Evolutionary conservation across 1,284 basidiomycete genomes (phyloP).

Genomic region (Ganoderma lingzhi): DNA sequence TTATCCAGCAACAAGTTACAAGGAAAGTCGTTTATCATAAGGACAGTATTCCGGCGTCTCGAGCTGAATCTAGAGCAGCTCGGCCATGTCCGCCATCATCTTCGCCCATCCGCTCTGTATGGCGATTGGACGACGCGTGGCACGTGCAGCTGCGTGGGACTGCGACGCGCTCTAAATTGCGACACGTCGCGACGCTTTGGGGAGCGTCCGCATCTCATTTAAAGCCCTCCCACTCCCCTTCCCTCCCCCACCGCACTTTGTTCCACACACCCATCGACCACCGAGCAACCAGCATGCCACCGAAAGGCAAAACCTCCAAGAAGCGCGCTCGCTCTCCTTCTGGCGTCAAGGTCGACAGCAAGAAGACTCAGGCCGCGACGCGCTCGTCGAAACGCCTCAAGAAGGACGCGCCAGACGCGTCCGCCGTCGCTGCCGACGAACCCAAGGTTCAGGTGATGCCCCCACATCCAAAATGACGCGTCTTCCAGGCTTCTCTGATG

Average conservation of each 20-base stretch:
- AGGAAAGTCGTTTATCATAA: too few relatives aligned
- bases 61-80: too few relatives aligned
- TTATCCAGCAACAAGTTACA: too few relatives aligned
- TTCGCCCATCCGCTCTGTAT: background rate
- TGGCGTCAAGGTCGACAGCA: too few relatives aligned
- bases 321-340: slow-evolving; percentile 5
- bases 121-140: background rate
- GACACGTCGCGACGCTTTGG: background rate
- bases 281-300: background rate
- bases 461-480: too few relatives aligned
- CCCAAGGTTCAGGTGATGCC: too few relatives aligned
- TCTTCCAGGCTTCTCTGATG: too few relatives aligned
- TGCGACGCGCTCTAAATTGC: background rate
- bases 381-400: background rate
- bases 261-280: background rate
- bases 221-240: background rate
- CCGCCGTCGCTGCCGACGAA: too few relatives aligned
- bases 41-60: too few relatives aligned
- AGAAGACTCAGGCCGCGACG: background rate
- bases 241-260: background rate
- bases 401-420: too few relatives aligned
- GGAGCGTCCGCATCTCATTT: background rate
- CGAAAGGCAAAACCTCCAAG: background rate
- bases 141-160: background rate
- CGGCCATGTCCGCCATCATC: too few relatives aligned